A percentile compares a stretch with the other conserved stretches of the same genome.
These are phyloP conservation scores for Candida montana DNA, from an alignment of 805 yeast species.

Conservation along the genomic window DNA sequence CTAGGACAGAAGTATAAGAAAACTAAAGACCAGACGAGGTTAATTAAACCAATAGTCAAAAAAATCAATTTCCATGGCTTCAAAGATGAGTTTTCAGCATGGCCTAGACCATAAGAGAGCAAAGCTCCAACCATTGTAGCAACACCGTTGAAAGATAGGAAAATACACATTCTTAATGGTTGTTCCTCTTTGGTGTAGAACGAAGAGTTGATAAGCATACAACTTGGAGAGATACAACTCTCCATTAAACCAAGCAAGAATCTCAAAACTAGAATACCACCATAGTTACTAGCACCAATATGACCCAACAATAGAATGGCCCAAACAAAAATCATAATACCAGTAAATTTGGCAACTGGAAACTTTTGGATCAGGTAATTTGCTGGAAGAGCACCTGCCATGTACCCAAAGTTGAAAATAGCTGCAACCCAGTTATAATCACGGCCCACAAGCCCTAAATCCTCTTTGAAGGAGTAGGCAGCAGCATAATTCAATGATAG, in stretches of 20 bases:
- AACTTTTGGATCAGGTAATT: conserved; percentile 5
- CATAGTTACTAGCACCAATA: conserved; percentile 7
- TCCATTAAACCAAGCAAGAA: conserved; percentile 10
- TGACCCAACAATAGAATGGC: conserved; percentile 2
- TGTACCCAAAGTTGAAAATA: conserved; percentile 8
- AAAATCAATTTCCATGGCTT: conserved; percentile 25
- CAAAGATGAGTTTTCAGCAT: conserved; percentile 17
- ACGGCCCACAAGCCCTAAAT: conserved; percentile 7
- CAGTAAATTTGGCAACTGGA: conserved; percentile 5
- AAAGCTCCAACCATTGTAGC: conserved; percentile 27
- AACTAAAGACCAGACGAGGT: conserved; percentile 29
- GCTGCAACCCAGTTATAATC: conserved; percentile 9
- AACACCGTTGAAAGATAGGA: conserved; percentile 27
- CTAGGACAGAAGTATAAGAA: conserved; percentile 32
- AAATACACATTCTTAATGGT: conserved; percentile 31
- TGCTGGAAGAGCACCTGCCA: conserved; percentile 7
- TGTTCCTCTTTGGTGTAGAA: conserved; percentile 29
- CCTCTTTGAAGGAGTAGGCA: conserved; percentile 5
- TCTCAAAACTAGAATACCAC: conserved; percentile 9
- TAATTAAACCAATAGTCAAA: conserved; percentile 29
- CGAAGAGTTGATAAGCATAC: conserved; percentile 21
- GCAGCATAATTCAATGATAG: conserved; percentile 7
- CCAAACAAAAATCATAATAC: conserved; percentile 5
- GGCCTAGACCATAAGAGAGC: conserved; percentile 24
- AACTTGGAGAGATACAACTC: conserved; percentile 27